Evolutionary conservation across 805 yeast species (phyloP).

Genomic region (Kodamaea kaohsiungensis): DNA sequence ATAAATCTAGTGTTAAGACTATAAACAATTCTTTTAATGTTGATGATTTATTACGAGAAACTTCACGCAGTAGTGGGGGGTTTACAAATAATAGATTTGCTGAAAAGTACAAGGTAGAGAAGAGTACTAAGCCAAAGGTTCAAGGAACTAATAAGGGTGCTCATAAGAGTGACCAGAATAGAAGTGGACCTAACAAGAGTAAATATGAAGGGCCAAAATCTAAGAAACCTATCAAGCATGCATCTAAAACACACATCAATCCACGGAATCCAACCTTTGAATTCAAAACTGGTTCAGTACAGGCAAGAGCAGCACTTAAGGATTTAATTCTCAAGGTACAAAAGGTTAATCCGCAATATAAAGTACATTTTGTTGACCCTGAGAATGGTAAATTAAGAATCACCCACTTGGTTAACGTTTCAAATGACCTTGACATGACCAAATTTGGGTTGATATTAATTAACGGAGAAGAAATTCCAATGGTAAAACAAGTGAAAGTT

Average conservation of each 20-base stretch:
- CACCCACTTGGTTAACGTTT: slow-evolving; percentile 28
- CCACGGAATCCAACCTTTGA: slow-evolving; percentile 15
- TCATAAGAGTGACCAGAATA: background rate
- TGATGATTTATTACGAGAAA: slow-evolving; percentile 1
- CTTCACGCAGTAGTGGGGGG: background rate
- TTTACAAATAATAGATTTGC: background rate
- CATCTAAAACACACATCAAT: slow-evolving; percentile 6
- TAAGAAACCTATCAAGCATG: slow-evolving; percentile 7
- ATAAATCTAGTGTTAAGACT: background rate
- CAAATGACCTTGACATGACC: slow-evolving; percentile 29
- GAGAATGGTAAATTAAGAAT: slow-evolving; percentile 19
- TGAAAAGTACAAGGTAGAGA: background rate
- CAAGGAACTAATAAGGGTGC: background rate
- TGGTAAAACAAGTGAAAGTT: slow-evolving; percentile 27
- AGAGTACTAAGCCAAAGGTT: background rate
- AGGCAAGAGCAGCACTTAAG: slow-evolving; percentile 24
- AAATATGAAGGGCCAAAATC: background rate
- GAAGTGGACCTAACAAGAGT: background rate
- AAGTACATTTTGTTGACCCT: slow-evolving; percentile 30
- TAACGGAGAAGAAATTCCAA: slow-evolving; percentile 22
- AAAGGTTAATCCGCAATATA: slow-evolving; percentile 16
- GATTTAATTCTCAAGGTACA: slow-evolving; percentile 20
- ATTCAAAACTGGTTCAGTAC: slow-evolving; percentile 22
- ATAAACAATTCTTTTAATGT: background rate
- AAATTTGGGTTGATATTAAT: slow-evolving; percentile 26